These are phyloP conservation scores for Apostasia ramifera DNA, from an alignment of 106 monocot species.

Conservation along the genomic window DNA sequence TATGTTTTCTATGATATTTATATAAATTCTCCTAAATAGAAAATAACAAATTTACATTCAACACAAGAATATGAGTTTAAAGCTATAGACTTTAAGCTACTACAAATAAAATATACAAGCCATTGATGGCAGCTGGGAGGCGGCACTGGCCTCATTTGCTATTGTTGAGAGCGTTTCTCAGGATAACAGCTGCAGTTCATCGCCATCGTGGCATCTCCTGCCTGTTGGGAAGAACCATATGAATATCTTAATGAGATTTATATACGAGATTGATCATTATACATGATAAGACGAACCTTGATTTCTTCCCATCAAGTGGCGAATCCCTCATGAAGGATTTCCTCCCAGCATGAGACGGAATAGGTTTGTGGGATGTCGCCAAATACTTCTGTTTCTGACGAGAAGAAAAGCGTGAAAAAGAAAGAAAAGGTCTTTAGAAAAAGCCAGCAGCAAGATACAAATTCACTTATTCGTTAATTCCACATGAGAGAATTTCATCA, in stretches of 20 bases:
- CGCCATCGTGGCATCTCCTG: slow-evolving; percentile 5
- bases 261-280: background rate
- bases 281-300: background rate
- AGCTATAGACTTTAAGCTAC: too few relatives aligned
- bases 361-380: background rate
- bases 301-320: background rate
- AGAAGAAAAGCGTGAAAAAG: background rate
- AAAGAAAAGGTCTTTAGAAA: background rate
- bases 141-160: too few relatives aligned
- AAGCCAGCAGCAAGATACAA: background rate
- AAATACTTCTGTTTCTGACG: background rate
- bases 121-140: too few relatives aligned
- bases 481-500: background rate
- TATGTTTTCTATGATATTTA: too few relatives aligned
- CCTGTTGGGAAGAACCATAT: background rate
- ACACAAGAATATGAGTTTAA: too few relatives aligned
- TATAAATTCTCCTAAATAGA: too few relatives aligned
- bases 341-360: background rate
- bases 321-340: background rate
- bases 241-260: background rate
- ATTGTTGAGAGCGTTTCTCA: too few relatives aligned
- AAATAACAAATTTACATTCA: too few relatives aligned
- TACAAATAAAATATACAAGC: too few relatives aligned
- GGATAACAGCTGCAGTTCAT: background rate
- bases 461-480: background rate